phyloP scores from a whole-genome alignment of 148 eudicot species.

The Chenopodium quinoa region DNA sequence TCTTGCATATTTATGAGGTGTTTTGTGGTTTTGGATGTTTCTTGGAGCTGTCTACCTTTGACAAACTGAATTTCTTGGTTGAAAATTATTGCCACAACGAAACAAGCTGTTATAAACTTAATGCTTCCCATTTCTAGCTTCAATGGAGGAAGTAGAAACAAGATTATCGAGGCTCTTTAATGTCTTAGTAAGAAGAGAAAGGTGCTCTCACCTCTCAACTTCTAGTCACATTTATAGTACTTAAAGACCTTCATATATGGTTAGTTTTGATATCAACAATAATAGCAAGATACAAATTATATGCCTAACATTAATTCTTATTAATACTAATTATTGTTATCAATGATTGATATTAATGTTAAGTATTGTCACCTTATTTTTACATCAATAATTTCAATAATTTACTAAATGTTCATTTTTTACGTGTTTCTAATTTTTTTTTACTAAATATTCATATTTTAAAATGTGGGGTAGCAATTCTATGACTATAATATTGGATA shows the following conservation, averaged over 20 bases:
- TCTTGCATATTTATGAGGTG: conserved; percentile 4
- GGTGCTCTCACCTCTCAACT: conserved; percentile 25
- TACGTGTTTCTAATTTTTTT: too few species aligned
- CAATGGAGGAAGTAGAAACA: conserved; percentile 3
- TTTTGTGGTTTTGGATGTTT: conserved; percentile 10
- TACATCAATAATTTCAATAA: too few species aligned
- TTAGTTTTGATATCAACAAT: too few species aligned
- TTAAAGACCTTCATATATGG: background rate
- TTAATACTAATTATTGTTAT: too few species aligned
- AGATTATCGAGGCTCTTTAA: conserved; percentile 5
- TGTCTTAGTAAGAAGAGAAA: background rate
- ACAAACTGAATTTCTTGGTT: conserved; percentile 27
- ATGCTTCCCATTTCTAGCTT: conserved; percentile 30
- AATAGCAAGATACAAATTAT: too few species aligned
- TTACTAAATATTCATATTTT: too few species aligned
- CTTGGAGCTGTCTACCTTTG: conserved; percentile 34
- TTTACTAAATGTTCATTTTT: too few species aligned
- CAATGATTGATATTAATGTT: too few species aligned
- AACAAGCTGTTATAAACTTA: conserved; percentile 28
- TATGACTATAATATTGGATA: too few species aligned
- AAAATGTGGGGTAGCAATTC: too few species aligned
- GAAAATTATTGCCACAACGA: conserved; percentile 30
- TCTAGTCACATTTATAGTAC: conserved; percentile 39
- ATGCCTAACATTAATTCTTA: too few species aligned
- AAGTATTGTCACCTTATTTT: too few species aligned